A percentile compares a stretch with the other conserved stretches of the same genome.
Conservation (phyloP, 208 protist species). For the Hexamita inflata region DNA sequence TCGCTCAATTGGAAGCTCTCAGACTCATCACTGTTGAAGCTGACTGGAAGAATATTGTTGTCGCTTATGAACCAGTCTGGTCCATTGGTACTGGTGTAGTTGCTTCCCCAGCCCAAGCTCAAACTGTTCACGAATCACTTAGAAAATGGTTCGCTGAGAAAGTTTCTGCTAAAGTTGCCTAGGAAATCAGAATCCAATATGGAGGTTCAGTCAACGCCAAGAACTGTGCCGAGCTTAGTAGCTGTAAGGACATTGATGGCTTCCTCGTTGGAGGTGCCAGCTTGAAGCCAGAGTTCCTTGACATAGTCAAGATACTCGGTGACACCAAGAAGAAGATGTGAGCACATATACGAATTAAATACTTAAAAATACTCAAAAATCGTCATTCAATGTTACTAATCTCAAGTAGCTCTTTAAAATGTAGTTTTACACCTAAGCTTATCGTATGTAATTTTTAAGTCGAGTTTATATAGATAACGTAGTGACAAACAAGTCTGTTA, state of each 20-base stretch:
- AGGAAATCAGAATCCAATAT: conserved; percentile 79
- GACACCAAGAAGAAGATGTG: conserved; percentile 33
- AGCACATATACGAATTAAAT: no score
- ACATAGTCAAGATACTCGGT: conserved; percentile 69
- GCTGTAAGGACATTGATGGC: conserved; percentile 80
- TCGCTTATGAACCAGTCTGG: conserved; percentile 97
- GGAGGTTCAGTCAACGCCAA: conserved; percentile 75
- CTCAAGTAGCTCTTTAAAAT: no score
- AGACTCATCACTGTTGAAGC: conserved; percentile 15
- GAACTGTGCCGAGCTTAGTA: conserved; percentile 68
- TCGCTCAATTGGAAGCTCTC: conserved; percentile 67
- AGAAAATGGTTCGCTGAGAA: conserved; percentile 65
- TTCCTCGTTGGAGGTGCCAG: conserved; percentile 93
- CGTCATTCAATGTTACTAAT: no score
- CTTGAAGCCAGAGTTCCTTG: conserved; percentile 69
- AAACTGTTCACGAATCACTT: conserved; percentile 67
- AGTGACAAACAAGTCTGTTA: no score
- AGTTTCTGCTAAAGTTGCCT: conserved; percentile 65
- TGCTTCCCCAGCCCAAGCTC: conserved; percentile 78
- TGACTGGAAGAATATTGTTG: conserved; percentile 67
- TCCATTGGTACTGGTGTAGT: conserved; percentile 91
- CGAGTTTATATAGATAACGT: no score
- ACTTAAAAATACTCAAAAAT: no score
- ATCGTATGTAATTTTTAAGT: no score
- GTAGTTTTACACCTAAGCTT: no score